phyloP scores from a whole-genome alignment of 1,139 yeast species.

The Magnusiomyces fungicola region DNA sequence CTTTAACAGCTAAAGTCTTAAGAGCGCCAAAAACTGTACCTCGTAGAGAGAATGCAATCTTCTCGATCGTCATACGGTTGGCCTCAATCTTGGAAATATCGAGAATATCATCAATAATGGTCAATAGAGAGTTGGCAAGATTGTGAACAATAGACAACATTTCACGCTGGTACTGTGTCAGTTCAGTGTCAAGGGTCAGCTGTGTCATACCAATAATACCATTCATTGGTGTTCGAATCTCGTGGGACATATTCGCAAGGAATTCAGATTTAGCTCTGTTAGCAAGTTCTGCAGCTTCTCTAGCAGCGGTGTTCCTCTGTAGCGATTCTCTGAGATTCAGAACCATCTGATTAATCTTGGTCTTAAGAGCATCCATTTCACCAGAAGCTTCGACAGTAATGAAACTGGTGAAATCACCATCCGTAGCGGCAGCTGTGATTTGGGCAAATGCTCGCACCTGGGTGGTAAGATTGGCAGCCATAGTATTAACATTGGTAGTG shows the following conservation, averaged over 20 bases:
- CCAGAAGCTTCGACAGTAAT: slow-evolving; percentile 89
- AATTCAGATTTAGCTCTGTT: slow-evolving; percentile 88
- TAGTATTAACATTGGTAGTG: slow-evolving; percentile 86
- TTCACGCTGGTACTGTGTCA: slow-evolving; percentile 83
- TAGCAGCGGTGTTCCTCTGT: slow-evolving; percentile 85
- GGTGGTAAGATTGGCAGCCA: slow-evolving; percentile 86
- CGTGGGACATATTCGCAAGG: slow-evolving; percentile 87
- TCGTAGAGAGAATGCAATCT: slow-evolving; percentile 73
- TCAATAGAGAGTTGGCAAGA: slow-evolving; percentile 72
- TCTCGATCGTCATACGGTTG: slow-evolving; percentile 85
- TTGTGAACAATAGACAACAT: slow-evolving; percentile 84
- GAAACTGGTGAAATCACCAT: slow-evolving; percentile 84
- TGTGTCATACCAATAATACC: slow-evolving; percentile 94
- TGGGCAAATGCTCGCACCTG: slow-evolving; percentile 93
- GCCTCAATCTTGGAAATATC: slow-evolving; percentile 92
- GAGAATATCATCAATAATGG: slow-evolving; percentile 80
- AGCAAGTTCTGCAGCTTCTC: slow-evolving; percentile 89
- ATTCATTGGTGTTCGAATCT: slow-evolving; percentile 84
- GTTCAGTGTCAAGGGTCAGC: slow-evolving; percentile 74
- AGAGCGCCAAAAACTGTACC: slow-evolving; percentile 82
- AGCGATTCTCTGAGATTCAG: slow-evolving; percentile 78
- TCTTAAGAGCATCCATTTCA: slow-evolving; percentile 89
- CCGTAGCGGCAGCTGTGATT: slow-evolving; percentile 89
- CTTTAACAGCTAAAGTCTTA: slow-evolving; percentile 80
- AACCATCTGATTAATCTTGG: slow-evolving; percentile 89